phyloP scores from a whole-genome alignment of 1,139 yeast genomes.

The Yamadazyma sp. region DNA sequence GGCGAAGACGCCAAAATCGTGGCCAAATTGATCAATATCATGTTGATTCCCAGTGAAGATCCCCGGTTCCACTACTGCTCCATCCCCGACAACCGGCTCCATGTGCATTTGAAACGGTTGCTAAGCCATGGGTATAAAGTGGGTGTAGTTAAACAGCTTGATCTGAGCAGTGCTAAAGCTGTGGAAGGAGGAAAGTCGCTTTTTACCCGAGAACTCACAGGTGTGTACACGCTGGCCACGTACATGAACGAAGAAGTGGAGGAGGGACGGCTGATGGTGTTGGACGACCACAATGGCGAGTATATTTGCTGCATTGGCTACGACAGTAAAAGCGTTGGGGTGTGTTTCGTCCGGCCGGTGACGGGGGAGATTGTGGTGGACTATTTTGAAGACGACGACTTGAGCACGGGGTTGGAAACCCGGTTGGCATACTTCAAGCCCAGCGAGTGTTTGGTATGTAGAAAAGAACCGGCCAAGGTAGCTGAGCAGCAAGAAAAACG shows the following conservation, averaged over 20 bases:
- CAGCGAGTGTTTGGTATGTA: slow-evolving; percentile 55
- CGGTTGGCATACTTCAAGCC: slow-evolving; percentile 74
- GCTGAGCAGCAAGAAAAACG: slow-evolving; percentile 6
- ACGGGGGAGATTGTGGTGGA: slow-evolving; percentile 82
- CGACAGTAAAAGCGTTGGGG: slow-evolving; percentile 19
- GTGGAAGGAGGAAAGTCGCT: slow-evolving; percentile 35
- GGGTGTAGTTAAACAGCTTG: slow-evolving; percentile 85
- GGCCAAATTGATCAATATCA: slow-evolving; percentile 64
- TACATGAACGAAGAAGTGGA: slow-evolving; percentile 62
- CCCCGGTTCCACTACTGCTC: slow-evolving; percentile 75
- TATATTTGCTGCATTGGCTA: slow-evolving; percentile 20
- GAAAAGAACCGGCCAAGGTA: slow-evolving; percentile 14
- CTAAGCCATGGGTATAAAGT: slow-evolving; percentile 68
- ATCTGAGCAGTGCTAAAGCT: slow-evolving; percentile 69
- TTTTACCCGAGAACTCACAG: slow-evolving; percentile 67
- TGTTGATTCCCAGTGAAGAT: slow-evolving; percentile 56
- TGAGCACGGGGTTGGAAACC: slow-evolving; percentile 66
- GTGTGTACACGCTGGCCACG: slow-evolving; percentile 82
- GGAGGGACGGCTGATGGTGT: slow-evolving; percentile 17
- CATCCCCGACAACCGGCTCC: slow-evolving; percentile 75
- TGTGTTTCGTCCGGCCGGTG: slow-evolving; percentile 69
- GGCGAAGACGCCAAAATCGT: slow-evolving; percentile 81
- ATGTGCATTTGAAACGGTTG: slow-evolving; percentile 69
- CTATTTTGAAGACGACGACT: slow-evolving; percentile 54
- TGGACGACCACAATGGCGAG: slow-evolving; percentile 24